Base-by-base conservation (phyloP, 176 grass and related monocot species). In the maize (Zea mays) region DNA sequence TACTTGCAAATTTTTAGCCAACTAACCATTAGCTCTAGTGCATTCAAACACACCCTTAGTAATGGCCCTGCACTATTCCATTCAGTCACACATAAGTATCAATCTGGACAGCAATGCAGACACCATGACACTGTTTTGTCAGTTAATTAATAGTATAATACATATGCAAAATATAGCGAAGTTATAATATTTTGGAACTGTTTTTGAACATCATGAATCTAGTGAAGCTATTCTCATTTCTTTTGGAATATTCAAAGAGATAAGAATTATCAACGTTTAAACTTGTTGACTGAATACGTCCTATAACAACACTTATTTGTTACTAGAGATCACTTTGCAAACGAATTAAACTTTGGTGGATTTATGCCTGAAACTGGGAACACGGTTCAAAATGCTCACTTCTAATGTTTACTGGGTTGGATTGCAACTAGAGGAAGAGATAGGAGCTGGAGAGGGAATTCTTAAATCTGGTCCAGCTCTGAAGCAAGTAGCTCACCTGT, bases 191-290 rank as follows among this genome's bases (percentile, higher is more conserved):
- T 67, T 17, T 41, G 39, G 0, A 46, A 21, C n/a, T 21, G 1
- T 43, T 68, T 68, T 68, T 46, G 10, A 44, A 45, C 7, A 57
- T 57, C 40, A 67, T 67, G 65, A 67, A 67, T 67, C 65, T 67
- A 67, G 40, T 9, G 17, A 68, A 21, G 10, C 65, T 7, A 14
- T 63, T 37, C 5, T 37, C 11, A 63, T 10, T 9, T 58, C 55
- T 58, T 58, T 58, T 58, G 55, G 8, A 58, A 16, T 64, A 17
- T 65, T 39, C 14, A 64, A 65, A 40, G 14, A 66, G 7, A 41
- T 1, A 42, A 42, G 8, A n/a, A 42, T 66, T 4, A 9, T 66
- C 38, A 41, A 40, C 17, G 14, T 65, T 65, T 41, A 10, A 65
- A 65, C 6, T 1, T 66, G 15, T 10, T 42, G 0, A 67, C 16